Evolutionary conservation across 352 stramenopile genomes (phyloP), one percentile per base, ranked within the genome.

Genomic region (Phytophthora vignae): DNA sequence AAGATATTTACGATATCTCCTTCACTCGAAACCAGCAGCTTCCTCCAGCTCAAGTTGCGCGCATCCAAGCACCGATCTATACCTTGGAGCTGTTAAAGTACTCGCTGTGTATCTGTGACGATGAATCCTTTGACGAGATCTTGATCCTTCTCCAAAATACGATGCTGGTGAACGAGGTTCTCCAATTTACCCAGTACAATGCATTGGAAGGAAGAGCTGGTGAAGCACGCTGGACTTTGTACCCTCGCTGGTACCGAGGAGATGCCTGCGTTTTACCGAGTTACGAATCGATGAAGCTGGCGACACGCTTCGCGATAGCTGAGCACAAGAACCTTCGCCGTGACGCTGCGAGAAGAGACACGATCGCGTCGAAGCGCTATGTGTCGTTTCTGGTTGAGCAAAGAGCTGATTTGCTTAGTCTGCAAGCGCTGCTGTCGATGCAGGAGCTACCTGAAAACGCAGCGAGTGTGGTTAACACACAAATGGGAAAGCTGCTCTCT

Each of bases 381-480:
- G 72, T 94, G 1, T 89, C 84, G 38, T 92, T 89, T 57, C 67
- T 94, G 0, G 76, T 92, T 12, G 84, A 91, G 44, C 83, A 94
- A 52, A 80, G 77, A 10, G 82, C 87, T 27, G 76, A 91, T 25
- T 57, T 91, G 31, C 62, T 95, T n/a, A 89, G 85, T 62, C 55
- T 95, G 4, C 77, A 90, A 64, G 78, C 83, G 4, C 74, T 95
- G 11, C 49, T 94, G 31, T 85, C 84, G 11, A 90, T 94, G 81
- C 75, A 74, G 31, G 73, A 58, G 15, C 49, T 94, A 6, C 81
- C 87, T 49, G 76, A 93, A 38, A 85, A 93, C 19, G 81, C 80
- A 5, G 52, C 73, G 7, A 59, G 33, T 48, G 76, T 93, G 36
- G 58, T 88, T 11, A 82, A 84, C 36, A 67, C 65, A 3, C 87